Evolutionary conservation across 306 rosid genomes (phyloP), one percentile per base, ranked within the genome.

Genomic region (Prunus armeniaca): DNA sequence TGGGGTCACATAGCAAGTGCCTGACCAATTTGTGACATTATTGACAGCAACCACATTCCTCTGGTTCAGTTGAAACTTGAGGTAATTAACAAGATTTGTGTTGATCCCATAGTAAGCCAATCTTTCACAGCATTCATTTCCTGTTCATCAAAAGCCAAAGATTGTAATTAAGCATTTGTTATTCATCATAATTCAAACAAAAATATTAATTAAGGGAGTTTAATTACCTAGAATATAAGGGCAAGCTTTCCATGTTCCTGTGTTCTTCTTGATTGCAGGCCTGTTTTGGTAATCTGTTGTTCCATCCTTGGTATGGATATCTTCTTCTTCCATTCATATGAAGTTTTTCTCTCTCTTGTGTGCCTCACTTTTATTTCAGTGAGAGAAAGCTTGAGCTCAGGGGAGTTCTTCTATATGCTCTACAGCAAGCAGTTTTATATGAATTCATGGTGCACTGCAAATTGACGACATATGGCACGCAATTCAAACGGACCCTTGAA

Each of bases 221-320:
- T 57, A 46, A 6, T 43, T 76, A 75, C 80, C 80, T 17, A 76
- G 76, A 38, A 75, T 75, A 49, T 69, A 75, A 54, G 72, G 76
- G 27, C 84, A 80, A 20, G 84, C 72, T 28, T 55, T 69, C 80
- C 80, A 81, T 5, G 80, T 75, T 80, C 84, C 80, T 25, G 84
- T 75, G 14, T 75, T n/a, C 7, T 22, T 76, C 76, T 64, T 81
- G 46, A 69, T 27, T 15, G 84, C 84, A 61, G 77, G 80, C 41
- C 45, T 28, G 45, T 75, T 81, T 25, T 34, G 32, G 62, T 61
- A 61, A 69, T 81, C 80, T 1, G 45, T 63, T 43, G 80, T 80
- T 18, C 84, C 84, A 52, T 80, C 84, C 32, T 69, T 80, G 64
- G 76, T 75, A 20, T 55, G 71, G 41, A 43, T 7, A 19, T 75